phyloP scores from a whole-genome alignment of 2,329 filamentous ascomycete species.

The Cordyceps farinosa region DNA sequence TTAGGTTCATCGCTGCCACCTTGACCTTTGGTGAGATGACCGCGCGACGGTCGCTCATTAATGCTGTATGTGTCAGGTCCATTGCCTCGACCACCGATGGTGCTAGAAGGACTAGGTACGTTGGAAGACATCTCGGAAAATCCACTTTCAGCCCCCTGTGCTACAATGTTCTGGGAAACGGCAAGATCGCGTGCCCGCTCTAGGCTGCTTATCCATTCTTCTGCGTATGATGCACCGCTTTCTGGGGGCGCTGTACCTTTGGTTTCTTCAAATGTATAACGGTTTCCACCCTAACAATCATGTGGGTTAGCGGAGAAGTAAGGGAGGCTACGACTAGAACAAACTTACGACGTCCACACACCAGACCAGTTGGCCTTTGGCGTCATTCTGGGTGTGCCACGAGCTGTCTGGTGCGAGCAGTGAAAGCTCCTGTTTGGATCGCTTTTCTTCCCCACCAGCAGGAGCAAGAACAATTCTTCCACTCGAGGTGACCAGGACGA shows the following conservation, averaged over 20 bases:
- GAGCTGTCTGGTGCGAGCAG: conserved; percentile 69
- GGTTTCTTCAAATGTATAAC: conserved; percentile 91
- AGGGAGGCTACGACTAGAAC: not conserved
- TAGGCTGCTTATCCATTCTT: conserved; percentile 90
- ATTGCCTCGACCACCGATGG: conserved; percentile 58
- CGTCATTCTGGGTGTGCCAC: conserved; percentile 77
- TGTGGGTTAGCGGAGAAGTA: conserved; percentile 26
- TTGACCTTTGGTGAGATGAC: conserved; percentile 58
- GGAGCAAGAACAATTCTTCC: conserved; percentile 87
- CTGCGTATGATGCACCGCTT: conserved; percentile 64
- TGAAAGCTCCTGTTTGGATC: conserved; percentile 88
- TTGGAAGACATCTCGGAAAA: conserved; percentile 67
- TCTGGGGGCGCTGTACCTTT: conserved; percentile 61
- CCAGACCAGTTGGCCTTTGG: conserved; percentile 86
- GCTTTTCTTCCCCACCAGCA: conserved; percentile 92
- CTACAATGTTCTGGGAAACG: conserved; percentile 64
- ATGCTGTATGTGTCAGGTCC: conserved; percentile 49
- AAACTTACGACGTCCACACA: conserved; percentile 84
- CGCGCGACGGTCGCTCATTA: conserved; percentile 52
- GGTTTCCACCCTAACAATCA: conserved; percentile 69
- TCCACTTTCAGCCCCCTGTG: conserved; percentile 63
- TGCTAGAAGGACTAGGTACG: conserved; percentile 73
- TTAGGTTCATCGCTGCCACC: conserved; percentile 50
- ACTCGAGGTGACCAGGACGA: conserved; percentile 93
- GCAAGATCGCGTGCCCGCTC: conserved; percentile 85